Evolutionary conservation across 352 stramenopile species (phyloP).

Genomic region (Pythium apleroticum): DNA sequence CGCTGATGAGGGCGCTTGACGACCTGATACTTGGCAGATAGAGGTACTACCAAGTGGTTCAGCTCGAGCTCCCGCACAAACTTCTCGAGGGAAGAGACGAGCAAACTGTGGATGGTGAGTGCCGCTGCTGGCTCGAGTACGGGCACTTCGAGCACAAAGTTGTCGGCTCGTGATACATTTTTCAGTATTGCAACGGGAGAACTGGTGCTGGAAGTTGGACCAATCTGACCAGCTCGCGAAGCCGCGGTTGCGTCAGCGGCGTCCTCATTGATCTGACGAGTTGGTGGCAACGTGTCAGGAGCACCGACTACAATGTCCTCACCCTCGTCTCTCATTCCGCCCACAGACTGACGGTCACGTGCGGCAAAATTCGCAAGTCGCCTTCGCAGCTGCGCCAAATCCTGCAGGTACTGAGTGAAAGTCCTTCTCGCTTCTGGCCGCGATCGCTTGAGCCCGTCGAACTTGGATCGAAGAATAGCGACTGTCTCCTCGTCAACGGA

Average conservation of each 20-base stretch:
- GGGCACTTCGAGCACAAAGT: constrained; percentile 60
- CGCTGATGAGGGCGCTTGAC: constrained; percentile 67
- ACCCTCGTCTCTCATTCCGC: constrained; percentile 5
- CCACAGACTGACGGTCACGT: constrained; percentile 17
- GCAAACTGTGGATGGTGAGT: constrained; percentile 52
- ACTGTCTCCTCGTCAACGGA: constrained; percentile 32
- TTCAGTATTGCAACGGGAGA: constrained; percentile 5
- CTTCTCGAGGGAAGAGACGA: constrained; percentile 62
- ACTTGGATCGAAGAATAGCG: constrained; percentile 32
- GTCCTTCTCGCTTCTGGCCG: neutral
- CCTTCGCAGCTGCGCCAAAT: constrained; percentile 6
- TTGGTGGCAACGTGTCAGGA: neutral
- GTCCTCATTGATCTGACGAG: neutral
- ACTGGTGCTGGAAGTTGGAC: neutral
- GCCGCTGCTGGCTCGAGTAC: constrained; percentile 47
- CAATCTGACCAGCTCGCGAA: neutral
- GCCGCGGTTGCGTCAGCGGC: neutral
- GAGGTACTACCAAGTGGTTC: constrained; percentile 59
- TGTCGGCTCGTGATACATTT: constrained; percentile 18
- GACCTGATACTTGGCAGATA: constrained; percentile 70
- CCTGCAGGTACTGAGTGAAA: constrained; percentile 20
- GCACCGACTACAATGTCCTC: neutral
- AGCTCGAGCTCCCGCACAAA: constrained; percentile 62
- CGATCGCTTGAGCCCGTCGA: neutral
- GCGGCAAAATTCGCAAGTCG: constrained; percentile 18